Percentiles rank a stretch among this genome's conserved stretches.
Conservation (phyloP, 176 grass and related monocot genomes). For the Canna indica region DNA sequence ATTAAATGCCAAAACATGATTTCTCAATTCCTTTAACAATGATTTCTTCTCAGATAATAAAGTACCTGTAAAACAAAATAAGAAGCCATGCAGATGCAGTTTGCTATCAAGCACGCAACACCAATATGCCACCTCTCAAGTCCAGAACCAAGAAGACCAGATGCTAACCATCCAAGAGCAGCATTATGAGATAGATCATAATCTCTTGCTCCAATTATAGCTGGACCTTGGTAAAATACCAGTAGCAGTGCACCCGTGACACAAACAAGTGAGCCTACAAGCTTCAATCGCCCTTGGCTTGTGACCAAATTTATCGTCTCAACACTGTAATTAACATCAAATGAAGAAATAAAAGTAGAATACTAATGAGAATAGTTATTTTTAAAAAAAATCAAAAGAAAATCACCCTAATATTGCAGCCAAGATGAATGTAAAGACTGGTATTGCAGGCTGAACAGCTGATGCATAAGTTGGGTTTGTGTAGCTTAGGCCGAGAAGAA, state of each 20-base stretch:
- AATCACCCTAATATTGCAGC: slow-evolving; percentile 59
- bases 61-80: slow-evolving; percentile 93
- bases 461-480: slow-evolving; percentile 87
- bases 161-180: slow-evolving; percentile 21
- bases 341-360: neutral
- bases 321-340: slow-evolving; percentile 35
- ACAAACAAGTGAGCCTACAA: slow-evolving; percentile 67
- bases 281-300: slow-evolving; percentile 47
- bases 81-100: slow-evolving; percentile 74
- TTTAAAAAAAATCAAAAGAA: neutral
- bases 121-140: slow-evolving; percentile 76
- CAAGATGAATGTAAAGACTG: slow-evolving; percentile 81
- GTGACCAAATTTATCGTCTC: slow-evolving; percentile 55
- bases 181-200: slow-evolving; percentile 31
- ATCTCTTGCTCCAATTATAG: slow-evolving; percentile 39
- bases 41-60: neutral
- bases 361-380: neutral
- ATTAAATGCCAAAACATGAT: neutral
- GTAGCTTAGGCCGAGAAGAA: slow-evolving; percentile 78
- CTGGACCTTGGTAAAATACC: slow-evolving; percentile 71
- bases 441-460: slow-evolving; percentile 75
- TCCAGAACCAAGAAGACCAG: slow-evolving; percentile 32
- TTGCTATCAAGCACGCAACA: slow-evolving; percentile 78
- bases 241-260: slow-evolving; percentile 70
- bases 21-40: neutral